These are phyloP conservation scores for Globisporangium megalacanthum DNA, from an alignment of 352 stramenopile genomes.

Conservation along the genomic window DNA sequence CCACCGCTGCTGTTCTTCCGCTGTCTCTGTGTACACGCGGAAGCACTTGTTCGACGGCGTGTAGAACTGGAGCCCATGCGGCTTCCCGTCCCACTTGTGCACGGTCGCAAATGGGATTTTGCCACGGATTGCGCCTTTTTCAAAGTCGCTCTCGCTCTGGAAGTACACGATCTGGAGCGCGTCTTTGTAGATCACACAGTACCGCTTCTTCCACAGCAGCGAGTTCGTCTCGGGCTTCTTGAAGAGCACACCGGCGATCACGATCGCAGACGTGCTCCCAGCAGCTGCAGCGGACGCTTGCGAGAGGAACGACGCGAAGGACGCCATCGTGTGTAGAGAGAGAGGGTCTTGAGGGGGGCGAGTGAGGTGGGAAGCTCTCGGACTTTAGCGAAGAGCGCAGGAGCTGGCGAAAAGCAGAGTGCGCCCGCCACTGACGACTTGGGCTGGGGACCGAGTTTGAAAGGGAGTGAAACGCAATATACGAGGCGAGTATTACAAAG, in stretches of 20 bases:
- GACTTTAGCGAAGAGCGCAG: no score
- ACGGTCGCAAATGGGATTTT: constrained; percentile 81
- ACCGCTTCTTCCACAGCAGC: constrained; percentile 85
- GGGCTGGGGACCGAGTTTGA: no score
- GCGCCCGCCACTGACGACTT: no score
- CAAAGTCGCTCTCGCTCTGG: constrained; percentile 63
- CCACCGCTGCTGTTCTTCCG: constrained; percentile 64
- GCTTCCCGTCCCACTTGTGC: constrained; percentile 82
- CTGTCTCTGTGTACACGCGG: constrained; percentile 77
- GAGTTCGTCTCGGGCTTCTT: constrained; percentile 82
- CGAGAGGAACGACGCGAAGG: constrained; percentile 51
- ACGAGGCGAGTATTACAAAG: no score
- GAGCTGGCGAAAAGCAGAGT: no score
- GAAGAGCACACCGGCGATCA: constrained; percentile 70
- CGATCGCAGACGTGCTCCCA: constrained; percentile 22
- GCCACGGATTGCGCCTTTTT: constrained; percentile 65
- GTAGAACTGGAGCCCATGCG: constrained; percentile 86
- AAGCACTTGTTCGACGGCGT: constrained; percentile 81
- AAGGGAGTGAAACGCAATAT: no score
- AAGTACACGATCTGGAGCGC: constrained; percentile 82
- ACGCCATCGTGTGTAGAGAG: constrained; percentile 13
- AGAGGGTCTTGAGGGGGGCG: no score
- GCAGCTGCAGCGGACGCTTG: constrained; percentile 39
- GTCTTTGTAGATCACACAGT: constrained; percentile 71
- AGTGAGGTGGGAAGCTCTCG: no score